Evolutionary conservation across 495 filamentous ascomycete species (phyloP).

Genomic region (Annulohypoxylon bovei): DNA sequence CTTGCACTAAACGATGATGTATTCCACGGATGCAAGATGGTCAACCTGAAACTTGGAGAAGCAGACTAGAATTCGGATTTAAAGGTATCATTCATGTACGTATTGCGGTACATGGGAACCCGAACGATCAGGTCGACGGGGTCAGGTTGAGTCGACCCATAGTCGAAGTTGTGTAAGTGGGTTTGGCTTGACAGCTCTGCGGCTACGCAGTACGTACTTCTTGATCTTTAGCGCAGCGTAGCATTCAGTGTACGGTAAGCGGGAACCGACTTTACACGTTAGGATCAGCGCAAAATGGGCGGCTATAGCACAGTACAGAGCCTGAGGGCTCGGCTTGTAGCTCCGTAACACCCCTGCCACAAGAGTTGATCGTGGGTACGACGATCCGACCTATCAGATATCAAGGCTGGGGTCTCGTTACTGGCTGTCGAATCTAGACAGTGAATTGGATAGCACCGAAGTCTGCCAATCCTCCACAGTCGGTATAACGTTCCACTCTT

Average conservation of each 20-base stretch:
- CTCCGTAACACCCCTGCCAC: constrained; percentile 13
- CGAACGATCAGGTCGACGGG: constrained; percentile 25
- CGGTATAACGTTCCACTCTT: constrained; percentile 31
- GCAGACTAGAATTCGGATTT: constrained; percentile 31
- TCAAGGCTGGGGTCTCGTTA: constrained; percentile 15
- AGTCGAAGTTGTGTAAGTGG: constrained; percentile 22
- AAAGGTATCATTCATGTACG: constrained; percentile 28
- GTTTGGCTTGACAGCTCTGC: background rate
- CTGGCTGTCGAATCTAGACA: constrained; percentile 23
- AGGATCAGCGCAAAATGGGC: constrained; percentile 21
- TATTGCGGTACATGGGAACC: constrained; percentile 28
- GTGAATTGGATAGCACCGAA: constrained; percentile 26
- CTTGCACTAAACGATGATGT: constrained; percentile 45
- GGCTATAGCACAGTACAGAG: constrained; percentile 25
- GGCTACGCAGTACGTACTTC: constrained; percentile 38
- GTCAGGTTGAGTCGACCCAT: constrained; percentile 15
- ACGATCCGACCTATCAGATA: constrained; percentile 28
- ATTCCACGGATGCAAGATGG: constrained; percentile 38
- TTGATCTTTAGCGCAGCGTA: constrained; percentile 18
- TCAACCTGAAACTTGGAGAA: constrained; percentile 50
- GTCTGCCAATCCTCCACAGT: constrained; percentile 20
- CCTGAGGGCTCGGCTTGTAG: constrained; percentile 3
- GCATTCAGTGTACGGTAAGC: constrained; percentile 18
- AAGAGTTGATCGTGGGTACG: constrained; percentile 17
- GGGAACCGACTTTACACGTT: constrained; percentile 20